Conservation (phyloP, 2,329 filamentous ascomycete species). For the Daldinia sp. region DNA sequence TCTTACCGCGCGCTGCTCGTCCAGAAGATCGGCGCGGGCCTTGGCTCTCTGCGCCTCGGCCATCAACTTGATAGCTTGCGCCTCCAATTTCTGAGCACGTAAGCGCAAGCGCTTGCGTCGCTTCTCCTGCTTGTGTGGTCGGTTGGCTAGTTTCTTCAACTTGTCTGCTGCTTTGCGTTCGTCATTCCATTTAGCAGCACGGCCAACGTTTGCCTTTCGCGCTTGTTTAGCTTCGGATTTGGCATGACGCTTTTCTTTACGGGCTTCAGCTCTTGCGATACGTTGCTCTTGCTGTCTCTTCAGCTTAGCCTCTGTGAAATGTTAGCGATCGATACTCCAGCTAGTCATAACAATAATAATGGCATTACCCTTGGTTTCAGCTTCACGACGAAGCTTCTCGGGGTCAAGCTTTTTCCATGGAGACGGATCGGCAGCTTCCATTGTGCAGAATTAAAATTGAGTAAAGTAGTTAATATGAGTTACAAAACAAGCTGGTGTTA, state of each 20-base stretch:
- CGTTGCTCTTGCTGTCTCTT: slow-evolving; percentile 48
- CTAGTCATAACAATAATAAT: neutral
- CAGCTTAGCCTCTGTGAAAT: slow-evolving; percentile 48
- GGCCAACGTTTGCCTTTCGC: slow-evolving; percentile 53
- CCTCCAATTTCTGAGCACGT: slow-evolving; percentile 58
- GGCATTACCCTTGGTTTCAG: slow-evolving; percentile 44
- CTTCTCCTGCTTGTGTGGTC: slow-evolving; percentile 55
- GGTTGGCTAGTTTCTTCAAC: slow-evolving; percentile 49
- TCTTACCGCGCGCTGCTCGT: slow-evolving; percentile 47
- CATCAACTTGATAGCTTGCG: slow-evolving; percentile 56
- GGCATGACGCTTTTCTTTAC: slow-evolving; percentile 55
- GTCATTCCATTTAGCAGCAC: slow-evolving; percentile 52
- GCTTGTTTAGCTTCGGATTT: slow-evolving; percentile 56
- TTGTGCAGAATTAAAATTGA: slow-evolving; percentile 21
- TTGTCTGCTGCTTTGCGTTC: slow-evolving; percentile 53
- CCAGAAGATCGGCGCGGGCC: slow-evolving; percentile 48
- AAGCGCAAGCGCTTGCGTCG: slow-evolving; percentile 54
- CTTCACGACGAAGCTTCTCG: slow-evolving; percentile 43
- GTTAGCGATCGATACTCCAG: slow-evolving; percentile 25
- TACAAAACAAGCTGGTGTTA: neutral
- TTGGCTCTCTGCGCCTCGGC: slow-evolving; percentile 55
- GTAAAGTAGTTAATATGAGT: neutral
- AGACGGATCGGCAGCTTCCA: slow-evolving; percentile 40
- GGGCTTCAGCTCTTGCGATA: slow-evolving; percentile 46
- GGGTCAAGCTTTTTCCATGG: slow-evolving; percentile 44